A percentile compares a stretch with the other conserved stretches of the same genome.
phyloP scores from a whole-genome alignment of 192 early-diverging fungal genomes.

The Entrophospora sp. region DNA sequence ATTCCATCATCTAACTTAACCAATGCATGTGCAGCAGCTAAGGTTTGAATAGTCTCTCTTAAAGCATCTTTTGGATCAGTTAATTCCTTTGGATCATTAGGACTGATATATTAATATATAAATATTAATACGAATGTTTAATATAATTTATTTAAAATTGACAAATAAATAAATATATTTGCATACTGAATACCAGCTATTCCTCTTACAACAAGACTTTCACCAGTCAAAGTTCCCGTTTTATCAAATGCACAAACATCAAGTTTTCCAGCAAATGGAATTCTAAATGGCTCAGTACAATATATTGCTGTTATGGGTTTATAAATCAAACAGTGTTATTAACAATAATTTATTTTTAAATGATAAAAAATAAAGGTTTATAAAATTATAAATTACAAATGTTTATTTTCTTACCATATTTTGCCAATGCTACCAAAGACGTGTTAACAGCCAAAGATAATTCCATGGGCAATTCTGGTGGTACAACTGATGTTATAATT shows the following conservation, averaged over 20 bases:
- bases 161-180: no score
- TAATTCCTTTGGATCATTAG: slow-evolving; percentile 44
- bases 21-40: slow-evolving; percentile 91
- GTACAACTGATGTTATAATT: slow-evolving; percentile 97
- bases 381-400: no score
- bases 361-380: no score
- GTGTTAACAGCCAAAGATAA: slow-evolving; percentile 98
- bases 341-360: no score
- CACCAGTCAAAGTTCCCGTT: slow-evolving; percentile 96
- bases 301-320: slow-evolving; percentile 79
- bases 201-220: slow-evolving; percentile 93
- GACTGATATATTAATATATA: slow-evolving; percentile 22
- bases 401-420: slow-evolving; percentile 47
- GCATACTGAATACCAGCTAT: slow-evolving; percentile 60
- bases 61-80: slow-evolving; percentile 48
- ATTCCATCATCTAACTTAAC: slow-evolving; percentile 79
- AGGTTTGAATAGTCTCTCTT: slow-evolving; percentile 63
- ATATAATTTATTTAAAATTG: no score
- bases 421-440: slow-evolving; percentile 82
- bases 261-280: slow-evolving; percentile 94
- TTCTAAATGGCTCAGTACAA: slow-evolving; percentile 99
- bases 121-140: no score
- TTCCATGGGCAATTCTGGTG: slow-evolving; percentile 99
- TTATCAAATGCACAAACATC: slow-evolving; percentile 99
- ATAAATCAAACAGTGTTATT: no score